These are phyloP conservation scores for Ophiosphaerella herpotricha DNA, from an alignment of 2,329 filamentous ascomycete species.

Conservation along the genomic window DNA sequence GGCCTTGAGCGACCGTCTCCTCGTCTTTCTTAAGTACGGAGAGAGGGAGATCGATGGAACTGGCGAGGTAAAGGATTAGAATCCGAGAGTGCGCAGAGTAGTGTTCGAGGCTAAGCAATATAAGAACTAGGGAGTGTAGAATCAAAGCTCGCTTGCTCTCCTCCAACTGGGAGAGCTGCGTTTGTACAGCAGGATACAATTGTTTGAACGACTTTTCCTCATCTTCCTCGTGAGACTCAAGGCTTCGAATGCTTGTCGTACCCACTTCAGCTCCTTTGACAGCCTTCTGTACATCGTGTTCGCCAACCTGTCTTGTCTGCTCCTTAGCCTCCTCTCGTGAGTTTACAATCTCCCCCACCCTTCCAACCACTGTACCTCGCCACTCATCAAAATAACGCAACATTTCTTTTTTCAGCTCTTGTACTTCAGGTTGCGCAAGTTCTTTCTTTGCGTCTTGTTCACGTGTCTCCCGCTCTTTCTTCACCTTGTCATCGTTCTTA, in stretches of 20 bases:
- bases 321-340: constrained; percentile 41
- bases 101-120: constrained; percentile 76
- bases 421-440: constrained; percentile 56
- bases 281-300: constrained; percentile 21
- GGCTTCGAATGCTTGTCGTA: constrained; percentile 30
- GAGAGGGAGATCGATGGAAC: constrained; percentile 70
- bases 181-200: constrained; percentile 50
- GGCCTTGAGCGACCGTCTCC: constrained; percentile 71
- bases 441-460: constrained; percentile 52
- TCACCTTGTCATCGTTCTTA: constrained; percentile 37
- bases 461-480: constrained; percentile 35
- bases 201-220: constrained; percentile 48
- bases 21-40: constrained; percentile 72
- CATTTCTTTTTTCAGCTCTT: constrained; percentile 71
- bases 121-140: constrained; percentile 71
- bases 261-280: constrained; percentile 36
- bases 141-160: constrained; percentile 68
- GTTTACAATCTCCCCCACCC: constrained; percentile 69
- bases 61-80: constrained; percentile 70
- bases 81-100: constrained; percentile 76
- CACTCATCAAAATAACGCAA: constrained; percentile 79
- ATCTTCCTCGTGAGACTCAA: constrained; percentile 33
- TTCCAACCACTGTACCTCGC: constrained; percentile 70
- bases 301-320: constrained; percentile 31
- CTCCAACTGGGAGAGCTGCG: constrained; percentile 59